phyloP scores from a whole-genome alignment of 345 rosid species.

The Zanthoxylum bungeanum region DNA sequence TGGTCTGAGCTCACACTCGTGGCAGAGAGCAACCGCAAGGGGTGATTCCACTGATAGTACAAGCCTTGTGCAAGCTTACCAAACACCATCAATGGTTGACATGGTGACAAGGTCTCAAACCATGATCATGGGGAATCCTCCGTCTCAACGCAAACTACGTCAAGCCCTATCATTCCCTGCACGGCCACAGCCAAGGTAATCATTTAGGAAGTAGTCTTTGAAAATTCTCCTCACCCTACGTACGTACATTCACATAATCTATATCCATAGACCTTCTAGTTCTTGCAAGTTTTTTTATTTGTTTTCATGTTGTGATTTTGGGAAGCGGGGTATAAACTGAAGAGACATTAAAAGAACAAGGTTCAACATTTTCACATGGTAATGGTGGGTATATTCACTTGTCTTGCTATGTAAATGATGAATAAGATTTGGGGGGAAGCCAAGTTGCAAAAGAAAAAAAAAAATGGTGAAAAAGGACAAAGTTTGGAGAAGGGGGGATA shows the following conservation, averaged over 20 bases:
- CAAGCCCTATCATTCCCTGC: constrained; percentile 69
- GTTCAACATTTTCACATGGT: constrained; percentile 12
- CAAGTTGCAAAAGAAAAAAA: constrained; percentile 4
- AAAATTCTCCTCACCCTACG: constrained; percentile 25
- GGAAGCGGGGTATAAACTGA: constrained; percentile 16
- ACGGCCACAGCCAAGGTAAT: constrained; percentile 59
- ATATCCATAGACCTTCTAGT: constrained; percentile 23
- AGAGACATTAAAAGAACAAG: constrained; percentile 19
- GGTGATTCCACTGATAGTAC: constrained; percentile 78
- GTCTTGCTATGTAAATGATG: constrained; percentile 39
- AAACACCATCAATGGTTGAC: constrained; percentile 88
- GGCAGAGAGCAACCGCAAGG: constrained; percentile 98
- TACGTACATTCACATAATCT: constrained; percentile 26
- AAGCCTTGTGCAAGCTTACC: constrained; percentile 74
- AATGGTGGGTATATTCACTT: constrained; percentile 25
- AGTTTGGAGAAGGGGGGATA: constrained; percentile 11
- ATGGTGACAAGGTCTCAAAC: constrained; percentile 97
- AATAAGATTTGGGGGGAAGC: constrained; percentile 24
- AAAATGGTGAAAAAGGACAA: constrained; percentile 10
- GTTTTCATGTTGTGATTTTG: constrained; percentile 22
- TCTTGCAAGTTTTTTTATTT: constrained; percentile 15
- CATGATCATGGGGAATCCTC: constrained; percentile 45
- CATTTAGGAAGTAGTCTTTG: background rate
- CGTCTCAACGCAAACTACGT: constrained; percentile 53
- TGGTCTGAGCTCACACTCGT: constrained; percentile 93